Evolutionary conservation across 2,329 filamentous ascomycete species (phyloP).

Genomic region (Diaporthe caulivora): DNA sequence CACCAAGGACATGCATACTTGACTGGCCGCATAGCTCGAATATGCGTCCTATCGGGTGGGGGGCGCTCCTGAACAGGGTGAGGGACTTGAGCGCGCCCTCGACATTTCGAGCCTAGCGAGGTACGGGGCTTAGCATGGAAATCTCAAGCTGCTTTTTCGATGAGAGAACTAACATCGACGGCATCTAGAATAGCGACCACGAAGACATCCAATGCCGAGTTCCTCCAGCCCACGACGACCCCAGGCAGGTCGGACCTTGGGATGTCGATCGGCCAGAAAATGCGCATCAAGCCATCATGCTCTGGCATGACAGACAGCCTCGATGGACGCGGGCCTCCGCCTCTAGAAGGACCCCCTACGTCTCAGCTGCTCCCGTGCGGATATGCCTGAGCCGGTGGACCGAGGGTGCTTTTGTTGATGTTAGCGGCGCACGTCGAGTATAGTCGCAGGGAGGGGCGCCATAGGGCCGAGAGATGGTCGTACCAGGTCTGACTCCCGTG

Average conservation of each 20-base stretch:
- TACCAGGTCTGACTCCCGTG: conserved; percentile 84
- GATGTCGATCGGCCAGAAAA: conserved; percentile 97
- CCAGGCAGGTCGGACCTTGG: conserved; percentile 79
- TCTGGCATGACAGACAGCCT: conserved; percentile 70
- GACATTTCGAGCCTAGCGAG: conserved; percentile 77
- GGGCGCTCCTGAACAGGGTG: conserved; percentile 84
- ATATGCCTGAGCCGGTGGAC: conserved; percentile 82
- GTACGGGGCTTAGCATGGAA: conserved; percentile 45
- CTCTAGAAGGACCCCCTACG: conserved; percentile 91
- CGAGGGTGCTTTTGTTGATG: conserved; percentile 78
- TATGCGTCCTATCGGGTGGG: conserved; percentile 83
- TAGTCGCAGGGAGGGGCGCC: conserved; percentile 34
- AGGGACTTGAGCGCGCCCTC: conserved; percentile 89
- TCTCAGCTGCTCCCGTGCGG: conserved; percentile 93
- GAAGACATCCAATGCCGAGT: conserved; percentile 90
- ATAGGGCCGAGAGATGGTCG: conserved; percentile 49
- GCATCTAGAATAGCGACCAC: conserved; percentile 91
- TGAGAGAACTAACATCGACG: conserved; percentile 77
- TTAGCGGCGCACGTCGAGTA: conserved; percentile 43
- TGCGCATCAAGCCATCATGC: conserved; percentile 92
- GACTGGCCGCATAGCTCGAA: conserved; percentile 86
- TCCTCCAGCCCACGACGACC: conserved; percentile 94
- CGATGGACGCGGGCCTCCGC: conserved; percentile 45
- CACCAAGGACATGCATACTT: conserved; percentile 87
- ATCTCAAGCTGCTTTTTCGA: conserved; percentile 1